These are phyloP conservation scores for Pseudofabraea citricarpa DNA, from an alignment of 2,329 filamentous ascomycete species.

Conservation along the genomic window DNA sequence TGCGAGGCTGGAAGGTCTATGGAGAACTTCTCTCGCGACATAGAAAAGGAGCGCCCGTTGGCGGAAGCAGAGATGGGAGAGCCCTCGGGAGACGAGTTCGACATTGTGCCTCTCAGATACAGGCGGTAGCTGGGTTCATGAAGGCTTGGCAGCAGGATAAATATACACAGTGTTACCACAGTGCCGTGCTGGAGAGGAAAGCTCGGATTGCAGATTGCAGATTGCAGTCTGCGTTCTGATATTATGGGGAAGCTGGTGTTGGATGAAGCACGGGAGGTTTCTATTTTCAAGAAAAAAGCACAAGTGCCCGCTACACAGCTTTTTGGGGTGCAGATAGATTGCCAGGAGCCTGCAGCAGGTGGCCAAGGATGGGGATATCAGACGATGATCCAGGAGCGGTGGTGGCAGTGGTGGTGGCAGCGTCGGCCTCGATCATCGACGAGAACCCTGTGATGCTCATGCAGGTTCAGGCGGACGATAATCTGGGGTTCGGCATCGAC, in stretches of 20 bases:
- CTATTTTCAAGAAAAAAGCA: neutral
- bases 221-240: neutral
- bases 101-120: conserved; percentile 23
- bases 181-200: conserved; percentile 13
- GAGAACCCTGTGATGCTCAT: conserved; percentile 20
- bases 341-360: neutral
- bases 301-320: neutral
- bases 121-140: conserved; percentile 5
- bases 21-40: conserved; percentile 24
- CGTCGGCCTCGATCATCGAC: conserved; percentile 7
- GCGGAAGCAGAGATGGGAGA: conserved; percentile 22
- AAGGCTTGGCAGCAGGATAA: conserved; percentile 4
- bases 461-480: conserved; percentile 19
- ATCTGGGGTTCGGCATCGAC: conserved; percentile 25
- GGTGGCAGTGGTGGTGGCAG: conserved; percentile 7
- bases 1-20: conserved; percentile 23
- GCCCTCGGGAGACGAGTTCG: conserved; percentile 24
- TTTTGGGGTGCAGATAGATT: neutral
- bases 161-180: neutral
- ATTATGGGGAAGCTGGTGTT: no score
- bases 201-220: neutral
- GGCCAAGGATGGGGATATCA: conserved; percentile 18
- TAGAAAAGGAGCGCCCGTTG: conserved; percentile 21
- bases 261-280: neutral
- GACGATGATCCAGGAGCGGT: conserved; percentile 17